Evolutionary conservation across 192 early-diverging fungal species (phyloP), one percentile per base, ranked within the genome.

Genomic region (Phlyctochytrium bullatum): DNA sequence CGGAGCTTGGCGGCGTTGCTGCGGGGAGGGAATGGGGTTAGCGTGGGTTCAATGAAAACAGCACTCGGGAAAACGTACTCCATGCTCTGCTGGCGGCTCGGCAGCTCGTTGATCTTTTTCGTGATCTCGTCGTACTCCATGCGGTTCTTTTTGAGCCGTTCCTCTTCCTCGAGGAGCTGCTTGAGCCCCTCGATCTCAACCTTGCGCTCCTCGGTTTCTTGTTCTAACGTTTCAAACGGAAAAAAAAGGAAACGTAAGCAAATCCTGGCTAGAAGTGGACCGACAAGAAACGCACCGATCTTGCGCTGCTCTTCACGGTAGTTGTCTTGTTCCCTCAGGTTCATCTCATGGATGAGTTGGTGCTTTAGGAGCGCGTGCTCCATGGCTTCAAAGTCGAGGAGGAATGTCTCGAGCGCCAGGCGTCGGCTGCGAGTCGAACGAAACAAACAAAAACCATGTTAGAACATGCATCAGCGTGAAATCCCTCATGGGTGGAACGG

Each of bases 121-220:
- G 87, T 85, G 1, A 87, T 59, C 40, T 34, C 68, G 67, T 88
- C 85, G 64, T 88, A 88, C 65, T 86, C 76, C 31, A 78, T 16
- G 36, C 82, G 83, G 47, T 83, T 79, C 40, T 68, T 62, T 61
- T 81, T 36, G n/a, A 68, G 36, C 14, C 65, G 60, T 40, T 84
- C 73, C 17, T 79, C 83, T 24, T 72, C 61, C 52, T 63, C 70
- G 25, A 88, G 54, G 28, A 78, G 68, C 25, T 67, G 60, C 64
- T 82, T 75, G 33, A 88, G 64, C 24, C 25, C 28, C 6, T 34
- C 66, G 47, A 87, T 88, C 17, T 86, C 78, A 1, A 25, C 40
- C 36, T 50, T 54, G 27, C 79, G 61, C 24, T 75, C 54, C 20
- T 62, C 65, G 14, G 81, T 72, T 4, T 79, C 76, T 25, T 31